Base-by-base conservation (phyloP, 1,139 yeast species). In the Yamadazyma atmosphaerica region DNA sequence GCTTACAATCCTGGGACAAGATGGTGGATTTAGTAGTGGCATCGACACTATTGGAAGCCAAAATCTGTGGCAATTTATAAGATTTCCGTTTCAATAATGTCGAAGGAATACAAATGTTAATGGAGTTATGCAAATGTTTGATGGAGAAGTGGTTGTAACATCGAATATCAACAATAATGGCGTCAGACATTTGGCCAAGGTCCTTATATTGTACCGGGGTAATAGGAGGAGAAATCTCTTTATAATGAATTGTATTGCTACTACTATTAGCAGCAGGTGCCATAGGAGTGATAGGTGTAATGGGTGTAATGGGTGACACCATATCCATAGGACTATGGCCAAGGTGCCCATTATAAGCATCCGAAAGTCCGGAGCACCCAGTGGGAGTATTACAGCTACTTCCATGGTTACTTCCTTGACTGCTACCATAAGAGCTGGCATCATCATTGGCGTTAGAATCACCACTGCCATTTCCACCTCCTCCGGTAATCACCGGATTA, bases 41-140 rank as follows among this genome's bases (percentile, higher is more conserved):
- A 36, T 58, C 55, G 11, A 43, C 44, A 1, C 44, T 45, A 1
- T 43, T 39, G 1, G 61, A 52, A 24, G 65, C 50, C 19, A 70
- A 43, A 16, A 68, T 55, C 27, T 63, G 62, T 7, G 48, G 47
- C 22, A 71, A 47, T 34, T 56, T 58, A 42, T 61, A 60, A 14
- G 70, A 64, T 26, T 55, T 54, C 35, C 76, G 48, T 41, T 67
- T 69, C 25, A 71, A 49, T 16, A 71, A 54, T 1, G 76, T 71
- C 7, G 73, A 60, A 7, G 76, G 76, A 10, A 70, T 52, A 47
- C 73, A 68, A 24, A 69, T 51, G 44, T 69, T 68, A 42, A 63
- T 51, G 18, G 74, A 50, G 16, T 50, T 45, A 12, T 41, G 47
- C 16, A 71, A 41, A 37, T 67, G 64, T 17, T 61, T 51, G 12